These are phyloP conservation scores for Martensiomyces pterosporus DNA, from an alignment of 192 early-diverging fungal genomes.

Conservation along the genomic window DNA sequence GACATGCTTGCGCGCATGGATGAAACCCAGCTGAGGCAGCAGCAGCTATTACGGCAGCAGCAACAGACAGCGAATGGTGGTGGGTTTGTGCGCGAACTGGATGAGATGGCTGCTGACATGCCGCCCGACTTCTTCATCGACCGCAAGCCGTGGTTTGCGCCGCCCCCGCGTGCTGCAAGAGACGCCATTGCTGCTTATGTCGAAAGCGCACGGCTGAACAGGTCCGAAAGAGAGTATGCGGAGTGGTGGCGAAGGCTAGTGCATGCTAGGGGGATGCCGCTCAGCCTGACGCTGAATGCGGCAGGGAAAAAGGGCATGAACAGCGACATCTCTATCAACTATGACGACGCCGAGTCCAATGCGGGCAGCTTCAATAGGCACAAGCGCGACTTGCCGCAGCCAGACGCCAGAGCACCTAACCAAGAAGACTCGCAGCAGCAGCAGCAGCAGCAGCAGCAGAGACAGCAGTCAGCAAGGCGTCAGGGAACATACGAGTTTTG, in stretches of 20 bases:
- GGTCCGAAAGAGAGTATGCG: constrained; percentile 46
- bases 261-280: constrained; percentile 28
- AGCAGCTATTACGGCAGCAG: constrained; percentile 6
- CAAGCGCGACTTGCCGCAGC: not conserved
- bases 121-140: not conserved
- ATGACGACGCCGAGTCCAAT: constrained; percentile 1
- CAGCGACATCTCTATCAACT: constrained; percentile 41
- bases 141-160: constrained; percentile 1
- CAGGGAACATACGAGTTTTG: constrained; percentile 20
- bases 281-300: constrained; percentile 36
- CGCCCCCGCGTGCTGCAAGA: constrained; percentile 22
- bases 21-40: not conserved
- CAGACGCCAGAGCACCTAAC: not conserved
- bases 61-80: too few relatives aligned
- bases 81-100: too few relatives aligned
- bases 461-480: not conserved
- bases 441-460: constrained; percentile 3
- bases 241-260: constrained; percentile 49
- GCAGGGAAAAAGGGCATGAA: constrained; percentile 3
- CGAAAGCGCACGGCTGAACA: constrained; percentile 14
- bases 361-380: too few relatives aligned
- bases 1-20: constrained; percentile 13
- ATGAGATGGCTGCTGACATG: too few relatives aligned
- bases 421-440: too few relatives aligned
- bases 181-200: constrained; percentile 22